These are phyloP conservation scores for Tardiomyces depauwii DNA, from an alignment of 1,139 yeast genomes.

Conservation along the genomic window DNA sequence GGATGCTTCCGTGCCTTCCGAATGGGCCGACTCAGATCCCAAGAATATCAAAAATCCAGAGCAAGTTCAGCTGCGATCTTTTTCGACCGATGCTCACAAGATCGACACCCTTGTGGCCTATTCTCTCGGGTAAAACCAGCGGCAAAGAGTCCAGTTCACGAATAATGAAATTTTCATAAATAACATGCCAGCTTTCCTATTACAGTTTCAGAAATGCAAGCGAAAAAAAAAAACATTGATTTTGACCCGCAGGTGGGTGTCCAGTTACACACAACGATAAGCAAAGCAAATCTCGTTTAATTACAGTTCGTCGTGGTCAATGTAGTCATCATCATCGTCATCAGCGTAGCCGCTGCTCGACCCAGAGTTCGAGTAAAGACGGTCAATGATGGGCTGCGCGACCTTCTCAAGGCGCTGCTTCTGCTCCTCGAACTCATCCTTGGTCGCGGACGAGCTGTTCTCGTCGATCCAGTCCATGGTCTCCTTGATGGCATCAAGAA, in stretches of 20 bases:
- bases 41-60: slow-evolving; percentile 49
- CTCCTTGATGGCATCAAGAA: slow-evolving; percentile 81
- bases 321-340: slow-evolving; percentile 48
- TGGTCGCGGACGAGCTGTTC: slow-evolving; percentile 74
- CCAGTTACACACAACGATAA: no score
- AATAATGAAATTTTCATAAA: no score
- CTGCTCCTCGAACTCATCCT: slow-evolving; percentile 91
- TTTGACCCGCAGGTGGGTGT: no score
- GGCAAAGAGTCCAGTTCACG: no score
- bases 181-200: no score
- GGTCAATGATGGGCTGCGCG: slow-evolving; percentile 89
- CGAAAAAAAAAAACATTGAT: no score
- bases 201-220: no score
- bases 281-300: background rate
- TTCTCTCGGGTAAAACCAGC: slow-evolving; percentile 23
- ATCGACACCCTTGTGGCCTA: slow-evolving; percentile 75
- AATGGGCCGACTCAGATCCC: slow-evolving; percentile 78
- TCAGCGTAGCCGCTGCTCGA: slow-evolving; percentile 31
- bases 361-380: slow-evolving; percentile 60
- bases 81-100: slow-evolving; percentile 57
- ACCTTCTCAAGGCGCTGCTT: slow-evolving; percentile 73
- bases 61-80: slow-evolving; percentile 57
- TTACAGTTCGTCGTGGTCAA: slow-evolving; percentile 55
- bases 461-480: slow-evolving; percentile 83
- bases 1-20: slow-evolving; percentile 58